Conservation (phyloP, 345 rosid genomes). For the Moricandia moricandioides region DNA sequence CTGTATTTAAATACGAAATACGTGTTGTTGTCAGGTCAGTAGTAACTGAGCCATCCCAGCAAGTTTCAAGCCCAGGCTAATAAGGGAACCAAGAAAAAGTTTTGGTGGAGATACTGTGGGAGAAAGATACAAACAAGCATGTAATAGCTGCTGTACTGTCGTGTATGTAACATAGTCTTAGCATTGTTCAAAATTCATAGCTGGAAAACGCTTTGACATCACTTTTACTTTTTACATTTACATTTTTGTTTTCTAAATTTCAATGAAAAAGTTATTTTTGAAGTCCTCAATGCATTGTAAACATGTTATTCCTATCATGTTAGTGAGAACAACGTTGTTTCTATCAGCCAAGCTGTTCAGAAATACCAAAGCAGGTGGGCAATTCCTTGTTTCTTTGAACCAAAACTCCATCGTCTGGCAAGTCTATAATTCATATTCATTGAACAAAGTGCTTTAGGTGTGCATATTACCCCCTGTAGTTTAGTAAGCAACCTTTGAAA, state of each 20-base stretch:
- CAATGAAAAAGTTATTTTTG: conserved; percentile 10
- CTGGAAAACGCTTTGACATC: conserved; percentile 70
- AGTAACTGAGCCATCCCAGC: conserved; percentile 40
- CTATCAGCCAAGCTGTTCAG: neutral
- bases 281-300: neutral
- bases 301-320: too few relatives aligned
- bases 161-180: conserved; percentile 74
- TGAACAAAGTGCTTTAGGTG: neutral
- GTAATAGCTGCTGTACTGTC: conserved; percentile 64
- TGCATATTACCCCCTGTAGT: too few relatives aligned
- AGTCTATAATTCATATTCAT: neutral
- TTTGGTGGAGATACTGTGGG: conserved; percentile 67
- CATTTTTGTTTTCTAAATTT: conserved; percentile 28
- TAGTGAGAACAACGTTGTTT: neutral
- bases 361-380: neutral
- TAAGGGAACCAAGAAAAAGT: conserved; percentile 53
- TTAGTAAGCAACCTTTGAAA: too few relatives aligned
- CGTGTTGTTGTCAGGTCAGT: conserved; percentile 49
- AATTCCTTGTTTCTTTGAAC: neutral
- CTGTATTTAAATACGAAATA: conserved; percentile 31
- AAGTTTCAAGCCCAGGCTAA: conserved; percentile 46
- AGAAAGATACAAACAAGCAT: conserved; percentile 60
- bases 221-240: conserved; percentile 31
- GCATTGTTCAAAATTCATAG: conserved; percentile 67
- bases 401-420: neutral